These are phyloP conservation scores for Arabis hirsuta DNA, from an alignment of 345 rosid genomes.

Conservation along the genomic window DNA sequence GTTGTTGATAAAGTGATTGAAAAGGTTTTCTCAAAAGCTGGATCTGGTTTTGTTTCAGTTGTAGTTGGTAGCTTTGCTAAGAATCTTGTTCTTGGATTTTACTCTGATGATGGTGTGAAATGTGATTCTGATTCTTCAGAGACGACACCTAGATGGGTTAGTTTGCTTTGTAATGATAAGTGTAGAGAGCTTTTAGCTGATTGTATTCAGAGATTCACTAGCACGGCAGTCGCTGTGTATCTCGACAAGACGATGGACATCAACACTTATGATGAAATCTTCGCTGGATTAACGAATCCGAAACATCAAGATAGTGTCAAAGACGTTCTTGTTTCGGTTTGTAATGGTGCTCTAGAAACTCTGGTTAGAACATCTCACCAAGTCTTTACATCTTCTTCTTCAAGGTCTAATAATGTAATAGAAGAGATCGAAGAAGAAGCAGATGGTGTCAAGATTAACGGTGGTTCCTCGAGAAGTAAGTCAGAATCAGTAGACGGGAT, in stretches of 20 bases:
- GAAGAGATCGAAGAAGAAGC: conserved; percentile 29
- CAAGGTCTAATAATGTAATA: conserved; percentile 31
- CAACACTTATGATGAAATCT: conserved; percentile 79
- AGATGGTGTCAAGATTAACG: conserved; percentile 26
- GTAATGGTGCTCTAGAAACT: conserved; percentile 80
- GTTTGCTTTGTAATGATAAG: conserved; percentile 55
- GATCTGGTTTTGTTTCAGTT: conserved; percentile 81
- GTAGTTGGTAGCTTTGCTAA: conserved; percentile 91
- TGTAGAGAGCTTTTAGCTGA: conserved; percentile 74
- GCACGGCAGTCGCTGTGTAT: conserved; percentile 76
- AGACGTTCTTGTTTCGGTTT: conserved; percentile 74
- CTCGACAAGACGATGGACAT: conserved; percentile 89
- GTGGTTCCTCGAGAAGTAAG: conserved; percentile 33
- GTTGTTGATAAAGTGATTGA: conserved; percentile 68
- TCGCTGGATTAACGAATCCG: conserved; percentile 86
- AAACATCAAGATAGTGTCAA: conserved; percentile 65
- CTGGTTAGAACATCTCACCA: conserved; percentile 80
- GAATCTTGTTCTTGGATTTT: conserved; percentile 86
- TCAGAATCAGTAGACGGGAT: conserved; percentile 38
- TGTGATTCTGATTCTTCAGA: conserved; percentile 42
- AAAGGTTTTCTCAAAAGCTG: conserved; percentile 67
- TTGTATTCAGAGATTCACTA: conserved; percentile 82
- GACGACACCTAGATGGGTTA: conserved; percentile 62
- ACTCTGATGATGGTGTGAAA: conserved; percentile 42
- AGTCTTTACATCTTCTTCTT: conserved; percentile 63